Conservation (phyloP, 805 yeast genomes). For the Candida glaebosa region DNA sequence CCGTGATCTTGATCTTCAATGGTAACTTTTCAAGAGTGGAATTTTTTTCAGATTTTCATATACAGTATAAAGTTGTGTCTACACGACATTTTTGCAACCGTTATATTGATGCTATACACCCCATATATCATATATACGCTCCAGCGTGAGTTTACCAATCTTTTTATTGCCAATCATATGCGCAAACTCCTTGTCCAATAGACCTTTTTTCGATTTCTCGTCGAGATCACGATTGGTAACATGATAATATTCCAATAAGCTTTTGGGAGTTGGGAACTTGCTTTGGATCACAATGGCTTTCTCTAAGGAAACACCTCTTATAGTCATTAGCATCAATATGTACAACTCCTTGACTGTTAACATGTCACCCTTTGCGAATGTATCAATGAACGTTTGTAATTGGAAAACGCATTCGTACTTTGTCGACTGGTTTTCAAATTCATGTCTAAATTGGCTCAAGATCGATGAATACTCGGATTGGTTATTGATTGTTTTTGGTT, state of each 20-base stretch:
- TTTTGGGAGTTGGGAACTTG: conserved; percentile 65
- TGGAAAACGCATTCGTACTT: conserved; percentile 36
- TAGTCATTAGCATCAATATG: conserved; percentile 70
- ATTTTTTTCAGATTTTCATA: background rate
- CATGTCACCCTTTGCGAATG: conserved; percentile 66
- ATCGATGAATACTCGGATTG: conserved; percentile 49
- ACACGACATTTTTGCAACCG: background rate
- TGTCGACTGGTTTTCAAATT: conserved; percentile 32
- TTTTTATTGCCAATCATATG: conserved; percentile 49
- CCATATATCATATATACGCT: conserved; percentile 56
- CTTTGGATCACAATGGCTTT: conserved; percentile 78
- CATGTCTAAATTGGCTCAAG: conserved; percentile 39
- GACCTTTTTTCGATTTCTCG: conserved; percentile 25
- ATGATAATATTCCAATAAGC: conserved; percentile 49
- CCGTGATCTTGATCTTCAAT: background rate
- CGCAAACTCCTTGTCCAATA: conserved; percentile 27
- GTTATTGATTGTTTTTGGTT: conserved; percentile 45
- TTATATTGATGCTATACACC: conserved; percentile 27
- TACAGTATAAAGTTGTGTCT: background rate
- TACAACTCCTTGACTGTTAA: conserved; percentile 75
- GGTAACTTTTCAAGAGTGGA: background rate
- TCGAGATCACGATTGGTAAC: conserved; percentile 14
- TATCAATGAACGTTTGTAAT: conserved; percentile 50
- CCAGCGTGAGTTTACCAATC: conserved; percentile 50
- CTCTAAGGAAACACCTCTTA: conserved; percentile 78